Evolutionary conservation across 176 grass and related monocot genomes (phyloP).

Genomic region (Saccharum spontaneum): DNA sequence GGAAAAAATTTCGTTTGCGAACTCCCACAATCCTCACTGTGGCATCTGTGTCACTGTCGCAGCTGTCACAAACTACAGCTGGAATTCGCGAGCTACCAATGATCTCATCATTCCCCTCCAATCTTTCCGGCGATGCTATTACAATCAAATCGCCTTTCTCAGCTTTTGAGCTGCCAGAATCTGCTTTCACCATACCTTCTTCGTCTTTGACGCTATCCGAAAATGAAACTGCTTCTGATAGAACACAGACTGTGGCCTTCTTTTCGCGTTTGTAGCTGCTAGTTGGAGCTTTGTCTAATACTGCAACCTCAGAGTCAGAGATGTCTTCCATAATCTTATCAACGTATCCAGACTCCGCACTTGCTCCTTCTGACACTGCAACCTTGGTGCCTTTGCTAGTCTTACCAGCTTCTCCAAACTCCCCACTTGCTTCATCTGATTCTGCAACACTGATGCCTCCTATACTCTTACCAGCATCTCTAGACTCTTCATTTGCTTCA

Average conservation of each 20-base stretch:
- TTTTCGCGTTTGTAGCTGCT: background rate
- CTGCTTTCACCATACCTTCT: background rate
- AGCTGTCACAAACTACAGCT: conserved; percentile 23
- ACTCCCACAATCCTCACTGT: background rate
- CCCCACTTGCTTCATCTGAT: conserved; percentile 4
- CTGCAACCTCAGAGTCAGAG: background rate
- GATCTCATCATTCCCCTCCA: background rate
- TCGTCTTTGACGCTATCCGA: conserved; percentile 2
- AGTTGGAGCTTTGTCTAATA: background rate
- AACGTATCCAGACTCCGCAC: background rate
- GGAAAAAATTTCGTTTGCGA: fast-evolving
- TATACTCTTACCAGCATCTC: background rate
- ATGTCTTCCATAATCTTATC: background rate
- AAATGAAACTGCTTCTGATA: conserved; percentile 29
- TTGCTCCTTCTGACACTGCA: conserved; percentile 1
- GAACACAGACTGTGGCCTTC: background rate
- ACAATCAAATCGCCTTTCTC: background rate
- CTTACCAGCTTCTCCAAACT: background rate
- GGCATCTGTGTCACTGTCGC: conserved; percentile 26
- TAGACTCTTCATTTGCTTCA: background rate
- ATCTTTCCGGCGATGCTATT: background rate
- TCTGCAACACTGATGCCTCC: background rate
- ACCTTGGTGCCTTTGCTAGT: background rate
- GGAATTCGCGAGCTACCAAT: background rate
- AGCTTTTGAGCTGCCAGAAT: background rate